Conservation (phyloP, 495 filamentous ascomycete genomes). For the Pseudoneurospora amorphoporcata region DNA sequence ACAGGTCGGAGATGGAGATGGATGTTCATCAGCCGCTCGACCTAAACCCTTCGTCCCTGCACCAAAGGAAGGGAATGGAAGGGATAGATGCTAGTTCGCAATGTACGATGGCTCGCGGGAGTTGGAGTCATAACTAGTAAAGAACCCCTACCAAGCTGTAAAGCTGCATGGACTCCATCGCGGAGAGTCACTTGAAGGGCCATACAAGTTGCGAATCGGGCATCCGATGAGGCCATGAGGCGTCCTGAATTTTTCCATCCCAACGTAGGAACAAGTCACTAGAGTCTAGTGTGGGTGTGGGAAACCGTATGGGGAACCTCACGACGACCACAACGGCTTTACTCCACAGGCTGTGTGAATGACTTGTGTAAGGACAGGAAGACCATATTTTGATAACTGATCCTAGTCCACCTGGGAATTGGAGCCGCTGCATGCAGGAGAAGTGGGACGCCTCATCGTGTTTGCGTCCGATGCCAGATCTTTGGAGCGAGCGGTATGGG, state of each 20-base stretch:
- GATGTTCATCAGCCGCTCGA: background rate
- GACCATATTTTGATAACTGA: background rate
- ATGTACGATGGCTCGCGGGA: background rate
- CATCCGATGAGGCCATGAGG: background rate
- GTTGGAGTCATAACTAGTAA: background rate
- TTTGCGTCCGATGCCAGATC: background rate
- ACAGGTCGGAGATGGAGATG: background rate
- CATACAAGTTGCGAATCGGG: background rate
- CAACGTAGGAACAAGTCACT: background rate
- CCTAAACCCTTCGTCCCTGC: background rate
- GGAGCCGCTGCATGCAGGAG: background rate
- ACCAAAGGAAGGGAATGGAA: background rate
- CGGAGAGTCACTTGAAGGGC: background rate
- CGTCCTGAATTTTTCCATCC: background rate
- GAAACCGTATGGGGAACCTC: background rate
- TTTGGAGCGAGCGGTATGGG: background rate
- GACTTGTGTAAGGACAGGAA: background rate
- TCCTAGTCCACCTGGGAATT: background rate
- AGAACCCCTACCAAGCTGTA: constrained; percentile 4
- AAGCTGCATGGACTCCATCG: background rate
- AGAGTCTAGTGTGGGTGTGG: background rate
- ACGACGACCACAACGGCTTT: background rate
- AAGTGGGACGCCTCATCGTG: background rate
- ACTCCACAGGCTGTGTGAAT: background rate
- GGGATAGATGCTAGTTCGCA: background rate